These are phyloP conservation scores for Coffea humblotiana DNA, from an alignment of 305 asterid genomes.

Conservation along the genomic window DNA sequence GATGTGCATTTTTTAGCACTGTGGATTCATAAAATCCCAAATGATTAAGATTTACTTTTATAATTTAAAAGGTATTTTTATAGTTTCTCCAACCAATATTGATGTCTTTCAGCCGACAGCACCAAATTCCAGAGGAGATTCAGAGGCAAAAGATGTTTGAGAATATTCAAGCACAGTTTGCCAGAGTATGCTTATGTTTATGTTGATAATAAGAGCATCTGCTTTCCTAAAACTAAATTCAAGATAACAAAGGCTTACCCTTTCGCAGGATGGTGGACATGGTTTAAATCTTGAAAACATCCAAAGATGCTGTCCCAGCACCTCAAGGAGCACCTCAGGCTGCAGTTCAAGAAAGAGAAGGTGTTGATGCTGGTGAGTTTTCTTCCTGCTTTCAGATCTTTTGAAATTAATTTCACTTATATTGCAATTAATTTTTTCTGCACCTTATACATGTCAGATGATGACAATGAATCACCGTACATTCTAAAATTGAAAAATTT, in stretches of 20 bases:
- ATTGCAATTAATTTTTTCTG: background rate
- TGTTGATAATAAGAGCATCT: background rate
- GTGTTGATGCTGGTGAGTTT: conserved; percentile 15
- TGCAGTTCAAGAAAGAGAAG: background rate
- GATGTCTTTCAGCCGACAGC: conserved; percentile 11
- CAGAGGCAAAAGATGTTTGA: conserved; percentile 8
- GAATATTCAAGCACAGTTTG: conserved; percentile 9
- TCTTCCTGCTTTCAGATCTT: background rate
- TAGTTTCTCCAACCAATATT: background rate
- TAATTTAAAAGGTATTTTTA: background rate
- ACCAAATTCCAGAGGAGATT: conserved; percentile 7
- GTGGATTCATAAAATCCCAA: background rate
- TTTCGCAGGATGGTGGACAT: conserved; percentile 13
- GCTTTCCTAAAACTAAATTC: background rate
- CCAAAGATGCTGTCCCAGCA: conserved; percentile 3
- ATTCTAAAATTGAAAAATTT: background rate
- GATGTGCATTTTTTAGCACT: background rate
- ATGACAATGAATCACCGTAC: background rate
- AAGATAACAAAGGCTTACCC: background rate
- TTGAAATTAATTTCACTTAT: background rate
- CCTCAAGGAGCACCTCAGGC: background rate
- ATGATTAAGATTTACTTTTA: background rate
- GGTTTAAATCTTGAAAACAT: conserved; percentile 9
- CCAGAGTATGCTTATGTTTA: conserved; percentile 7
- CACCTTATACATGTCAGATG: no score